phyloP scores from a whole-genome alignment of 148 eudicot species.

The Silene conica region DNA sequence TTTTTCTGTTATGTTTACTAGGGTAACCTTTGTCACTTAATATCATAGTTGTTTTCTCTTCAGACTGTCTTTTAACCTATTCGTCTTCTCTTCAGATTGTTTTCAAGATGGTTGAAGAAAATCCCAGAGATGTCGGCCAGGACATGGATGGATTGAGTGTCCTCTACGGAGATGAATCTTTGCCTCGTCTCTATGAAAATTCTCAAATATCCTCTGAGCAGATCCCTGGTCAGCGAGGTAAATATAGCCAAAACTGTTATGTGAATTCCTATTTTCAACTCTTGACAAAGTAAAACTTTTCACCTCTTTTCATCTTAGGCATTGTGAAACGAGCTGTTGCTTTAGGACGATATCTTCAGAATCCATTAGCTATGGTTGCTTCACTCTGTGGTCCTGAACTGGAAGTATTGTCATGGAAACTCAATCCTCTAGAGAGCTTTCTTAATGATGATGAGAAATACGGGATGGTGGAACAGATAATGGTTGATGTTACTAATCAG shows the following conservation, averaged over 20 bases:
- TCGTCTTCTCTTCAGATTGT: slow-evolving; percentile 54
- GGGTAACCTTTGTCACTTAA: too few relatives aligned
- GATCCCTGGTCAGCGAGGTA: slow-evolving; percentile 75
- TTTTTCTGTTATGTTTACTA: too few relatives aligned
- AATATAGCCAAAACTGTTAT: background rate
- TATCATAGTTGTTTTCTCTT: background rate
- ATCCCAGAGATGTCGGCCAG: slow-evolving; percentile 85
- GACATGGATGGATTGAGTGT: slow-evolving; percentile 77
- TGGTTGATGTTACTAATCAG: slow-evolving; percentile 97
- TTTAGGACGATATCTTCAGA: slow-evolving; percentile 83
- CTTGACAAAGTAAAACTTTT: slow-evolving; percentile 7
- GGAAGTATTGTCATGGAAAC: slow-evolving; percentile 94
- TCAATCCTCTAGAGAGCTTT: slow-evolving; percentile 73
- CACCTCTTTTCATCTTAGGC: slow-evolving; percentile 39
- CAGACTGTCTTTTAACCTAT: slow-evolving; percentile 8
- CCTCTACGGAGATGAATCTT: slow-evolving; percentile 80
- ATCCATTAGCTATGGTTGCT: slow-evolving; percentile 97
- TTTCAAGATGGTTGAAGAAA: slow-evolving; percentile 90
- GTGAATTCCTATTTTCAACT: slow-evolving; percentile 11
- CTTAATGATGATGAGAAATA: slow-evolving; percentile 90
- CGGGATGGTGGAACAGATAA: slow-evolving; percentile 83
- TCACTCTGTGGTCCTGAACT: slow-evolving; percentile 82
- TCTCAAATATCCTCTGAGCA: slow-evolving; percentile 86
- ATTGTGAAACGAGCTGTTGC: slow-evolving; percentile 92
- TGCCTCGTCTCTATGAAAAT: slow-evolving; percentile 90